These are phyloP conservation scores for Hura crepitans DNA, from an alignment of 441 rosid species.

Conservation along the genomic window DNA sequence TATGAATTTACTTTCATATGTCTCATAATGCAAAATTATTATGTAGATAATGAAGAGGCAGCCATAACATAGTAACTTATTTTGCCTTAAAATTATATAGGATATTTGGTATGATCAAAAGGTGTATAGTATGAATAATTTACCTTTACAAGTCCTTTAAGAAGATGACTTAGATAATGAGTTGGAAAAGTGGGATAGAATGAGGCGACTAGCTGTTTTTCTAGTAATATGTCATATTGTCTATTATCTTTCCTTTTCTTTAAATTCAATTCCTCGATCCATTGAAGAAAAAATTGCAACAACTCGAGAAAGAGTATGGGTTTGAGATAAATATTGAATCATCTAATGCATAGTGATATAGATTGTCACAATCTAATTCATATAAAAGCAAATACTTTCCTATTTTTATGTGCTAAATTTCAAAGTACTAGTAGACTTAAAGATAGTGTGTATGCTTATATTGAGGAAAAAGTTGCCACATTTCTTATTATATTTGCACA, in stretches of 20 bases:
- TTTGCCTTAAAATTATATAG: too few relatives aligned
- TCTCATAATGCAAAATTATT: too few relatives aligned
- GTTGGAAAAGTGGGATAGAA: neutral
- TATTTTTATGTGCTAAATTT: neutral
- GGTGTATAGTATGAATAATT: too few relatives aligned
- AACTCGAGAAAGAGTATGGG: neutral
- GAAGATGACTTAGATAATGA: neutral
- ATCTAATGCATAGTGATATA: neutral
- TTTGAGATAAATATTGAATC: too few relatives aligned
- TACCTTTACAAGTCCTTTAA: too few relatives aligned
- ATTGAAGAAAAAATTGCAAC: neutral
- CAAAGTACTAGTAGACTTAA: neutral
- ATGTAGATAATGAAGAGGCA: too few relatives aligned
- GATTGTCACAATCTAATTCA: neutral
- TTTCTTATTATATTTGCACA: neutral
- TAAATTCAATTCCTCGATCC: neutral
- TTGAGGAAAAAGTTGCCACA: neutral
- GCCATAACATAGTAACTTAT: too few relatives aligned
- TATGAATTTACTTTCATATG: too few relatives aligned
- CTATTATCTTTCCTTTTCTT: neutral
- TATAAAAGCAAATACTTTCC: neutral
- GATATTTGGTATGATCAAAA: too few relatives aligned
- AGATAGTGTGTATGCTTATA: neutral
- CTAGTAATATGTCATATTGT: neutral
- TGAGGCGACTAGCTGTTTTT: neutral